Evolutionary conservation across 2,329 filamentous ascomycete genomes (phyloP).

Genomic region (Kalmusia sp.): DNA sequence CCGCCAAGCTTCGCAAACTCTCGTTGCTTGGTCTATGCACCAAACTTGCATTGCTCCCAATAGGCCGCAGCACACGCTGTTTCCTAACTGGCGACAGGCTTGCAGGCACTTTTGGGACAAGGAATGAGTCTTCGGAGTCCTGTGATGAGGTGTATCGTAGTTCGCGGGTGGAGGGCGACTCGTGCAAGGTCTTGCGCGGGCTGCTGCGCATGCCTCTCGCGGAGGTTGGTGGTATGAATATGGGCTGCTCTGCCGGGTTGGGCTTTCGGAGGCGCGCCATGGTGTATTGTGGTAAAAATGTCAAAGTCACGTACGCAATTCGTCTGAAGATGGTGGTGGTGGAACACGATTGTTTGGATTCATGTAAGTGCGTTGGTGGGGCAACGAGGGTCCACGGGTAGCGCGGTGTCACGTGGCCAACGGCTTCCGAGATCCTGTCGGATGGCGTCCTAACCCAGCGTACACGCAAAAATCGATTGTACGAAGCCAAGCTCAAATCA

Average conservation of each 20-base stretch:
- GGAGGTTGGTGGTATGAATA: conserved; percentile 24
- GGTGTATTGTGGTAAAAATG: conserved; percentile 10
- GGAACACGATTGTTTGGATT: neutral
- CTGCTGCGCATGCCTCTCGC: conserved; percentile 30
- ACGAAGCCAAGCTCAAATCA: neutral
- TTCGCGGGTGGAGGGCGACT: conserved; percentile 31
- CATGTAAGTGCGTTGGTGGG: neutral
- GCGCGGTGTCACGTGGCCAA: neutral
- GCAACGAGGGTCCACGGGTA: neutral
- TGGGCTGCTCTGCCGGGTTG: conserved; percentile 30
- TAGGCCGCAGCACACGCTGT: conserved; percentile 41
- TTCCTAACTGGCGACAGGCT: conserved; percentile 31
- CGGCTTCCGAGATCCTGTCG: no score
- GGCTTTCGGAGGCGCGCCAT: conserved; percentile 47
- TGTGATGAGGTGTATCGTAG: conserved; percentile 28
- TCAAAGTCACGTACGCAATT: conserved; percentile 3
- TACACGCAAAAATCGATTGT: no score
- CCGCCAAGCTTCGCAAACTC: conserved; percentile 26
- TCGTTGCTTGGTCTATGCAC: conserved; percentile 36
- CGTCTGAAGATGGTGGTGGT: conserved; percentile 9
- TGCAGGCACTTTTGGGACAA: conserved; percentile 26
- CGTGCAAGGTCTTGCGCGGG: conserved; percentile 34
- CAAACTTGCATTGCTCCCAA: conserved; percentile 40
- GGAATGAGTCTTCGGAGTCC: conserved; percentile 31
- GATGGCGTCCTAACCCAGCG: no score